Evolutionary conservation across 2,329 filamentous ascomycete species (phyloP).

Genomic region (Thielaviopsis euricoi): DNA sequence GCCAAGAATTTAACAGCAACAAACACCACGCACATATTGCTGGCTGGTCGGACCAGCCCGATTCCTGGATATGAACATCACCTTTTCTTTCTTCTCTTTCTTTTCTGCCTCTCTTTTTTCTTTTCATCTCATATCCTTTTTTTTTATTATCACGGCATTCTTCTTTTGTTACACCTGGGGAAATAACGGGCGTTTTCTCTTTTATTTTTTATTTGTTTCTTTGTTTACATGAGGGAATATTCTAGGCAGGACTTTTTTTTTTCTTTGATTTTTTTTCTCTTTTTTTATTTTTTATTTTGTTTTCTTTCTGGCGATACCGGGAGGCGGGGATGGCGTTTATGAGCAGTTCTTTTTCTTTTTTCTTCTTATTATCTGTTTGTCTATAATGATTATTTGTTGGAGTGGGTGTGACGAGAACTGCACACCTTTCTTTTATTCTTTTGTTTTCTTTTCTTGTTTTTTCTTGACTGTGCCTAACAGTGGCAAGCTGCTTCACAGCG

Average conservation of each 20-base stretch:
- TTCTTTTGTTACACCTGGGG: not conserved
- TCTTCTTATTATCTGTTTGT: not conserved
- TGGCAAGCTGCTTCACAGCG: too few relatives aligned
- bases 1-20: too few relatives aligned
- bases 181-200: not conserved
- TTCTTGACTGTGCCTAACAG: too few relatives aligned
- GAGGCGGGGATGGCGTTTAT: not conserved
- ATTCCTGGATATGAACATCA: not conserved
- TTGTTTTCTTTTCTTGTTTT: too few relatives aligned
- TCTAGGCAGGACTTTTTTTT: not conserved
- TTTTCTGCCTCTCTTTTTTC: not conserved
- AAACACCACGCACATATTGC: too few relatives aligned
- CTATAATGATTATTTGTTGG: not conserved
- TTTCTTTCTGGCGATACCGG: not conserved
- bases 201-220: not conserved
- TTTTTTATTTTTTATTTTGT: not conserved
- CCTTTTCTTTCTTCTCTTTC: not conserved
- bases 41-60: not conserved
- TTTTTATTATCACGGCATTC: not conserved
- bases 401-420: not conserved
- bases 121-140: not conserved
- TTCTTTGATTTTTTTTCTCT: not conserved
- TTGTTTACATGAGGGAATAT: not conserved
- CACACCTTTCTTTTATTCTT: not conserved
- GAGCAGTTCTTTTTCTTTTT: too few relatives aligned